Evolutionary conservation across 164 flowering plant species (phyloP).

Genomic region (Houttuynia cordata): DNA sequence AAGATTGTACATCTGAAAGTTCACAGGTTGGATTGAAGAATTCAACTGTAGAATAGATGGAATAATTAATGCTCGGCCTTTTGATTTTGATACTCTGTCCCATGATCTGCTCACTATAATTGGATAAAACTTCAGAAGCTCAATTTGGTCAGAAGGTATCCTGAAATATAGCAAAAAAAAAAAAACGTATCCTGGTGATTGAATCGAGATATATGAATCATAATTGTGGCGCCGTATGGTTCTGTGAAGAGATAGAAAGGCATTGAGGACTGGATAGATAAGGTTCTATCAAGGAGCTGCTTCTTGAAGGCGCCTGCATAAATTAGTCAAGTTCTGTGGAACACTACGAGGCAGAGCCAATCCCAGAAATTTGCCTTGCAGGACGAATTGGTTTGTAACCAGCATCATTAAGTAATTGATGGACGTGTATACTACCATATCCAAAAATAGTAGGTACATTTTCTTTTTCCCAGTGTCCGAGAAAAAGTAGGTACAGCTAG

Average conservation of each 20-base stretch:
- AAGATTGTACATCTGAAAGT: conserved; percentile 24
- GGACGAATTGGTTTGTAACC: conserved; percentile 26
- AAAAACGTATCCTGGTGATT: too few relatives aligned
- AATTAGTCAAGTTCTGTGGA: conserved; percentile 36
- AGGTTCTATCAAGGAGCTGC: conserved; percentile 40
- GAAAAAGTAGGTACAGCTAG: too few relatives aligned
- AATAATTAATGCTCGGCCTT: conserved; percentile 44
- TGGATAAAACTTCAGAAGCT: conserved; percentile 18
- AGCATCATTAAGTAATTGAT: conserved; percentile 22
- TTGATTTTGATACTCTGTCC: conserved; percentile 57
- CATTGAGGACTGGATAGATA: conserved; percentile 51
- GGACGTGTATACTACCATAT: too few relatives aligned
- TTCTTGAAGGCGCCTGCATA: conserved; percentile 38
- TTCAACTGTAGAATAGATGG: conserved; percentile 28
- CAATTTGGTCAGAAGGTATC: conserved; percentile 23
- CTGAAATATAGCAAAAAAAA: too few relatives aligned
- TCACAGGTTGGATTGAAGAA: conserved; percentile 56
- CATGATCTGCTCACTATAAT: conserved; percentile 25
- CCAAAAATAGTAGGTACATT: too few relatives aligned
- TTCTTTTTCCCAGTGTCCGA: too few relatives aligned
- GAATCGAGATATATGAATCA: conserved; percentile 57
- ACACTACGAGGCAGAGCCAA: conserved; percentile 23
- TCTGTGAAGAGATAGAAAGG: conserved; percentile 22
- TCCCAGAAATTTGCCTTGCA: conserved; percentile 46
- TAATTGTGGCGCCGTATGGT: conserved; percentile 53